phyloP scores from a whole-genome alignment of 176 grass and related monocot genomes.

The Avena insularis region DNA sequence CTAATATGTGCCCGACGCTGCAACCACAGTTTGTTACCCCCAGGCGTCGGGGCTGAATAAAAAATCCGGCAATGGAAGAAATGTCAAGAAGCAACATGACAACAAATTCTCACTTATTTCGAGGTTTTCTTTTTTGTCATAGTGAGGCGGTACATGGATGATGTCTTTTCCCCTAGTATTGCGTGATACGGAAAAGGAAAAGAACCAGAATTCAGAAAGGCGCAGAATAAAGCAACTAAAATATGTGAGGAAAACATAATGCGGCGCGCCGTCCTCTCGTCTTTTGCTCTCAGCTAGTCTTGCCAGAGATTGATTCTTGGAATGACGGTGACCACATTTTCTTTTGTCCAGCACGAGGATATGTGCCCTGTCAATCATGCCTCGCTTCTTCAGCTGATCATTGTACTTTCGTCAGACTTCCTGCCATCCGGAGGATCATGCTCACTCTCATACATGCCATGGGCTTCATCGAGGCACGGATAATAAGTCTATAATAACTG shows the following conservation, averaged over 20 bases:
- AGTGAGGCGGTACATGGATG: background rate
- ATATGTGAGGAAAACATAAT: background rate
- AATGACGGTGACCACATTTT: slow-evolving; percentile 26
- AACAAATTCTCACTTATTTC: background rate
- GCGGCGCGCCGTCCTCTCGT: background rate
- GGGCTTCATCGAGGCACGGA: too few species aligned
- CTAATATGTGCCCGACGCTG: background rate
- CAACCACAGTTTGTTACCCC: background rate
- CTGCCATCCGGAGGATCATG: background rate
- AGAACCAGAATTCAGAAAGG: background rate
- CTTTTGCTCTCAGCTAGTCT: background rate
- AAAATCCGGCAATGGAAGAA: background rate
- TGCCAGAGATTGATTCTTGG: slow-evolving; percentile 5
- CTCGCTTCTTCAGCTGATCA: background rate
- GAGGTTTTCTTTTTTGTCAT: background rate
- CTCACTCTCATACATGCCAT: too few species aligned
- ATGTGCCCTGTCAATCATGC: slow-evolving; percentile 10
- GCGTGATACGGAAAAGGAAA: background rate
- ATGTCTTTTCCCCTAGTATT: background rate
- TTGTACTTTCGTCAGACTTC: background rate
- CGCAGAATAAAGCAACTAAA: background rate
- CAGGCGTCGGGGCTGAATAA: background rate
- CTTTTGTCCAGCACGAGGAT: background rate
- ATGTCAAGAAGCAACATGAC: background rate
- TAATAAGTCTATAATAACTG: too few species aligned